phyloP scores from a whole-genome alignment of 257 asterid species.

The Solanum medicagineum region DNA sequence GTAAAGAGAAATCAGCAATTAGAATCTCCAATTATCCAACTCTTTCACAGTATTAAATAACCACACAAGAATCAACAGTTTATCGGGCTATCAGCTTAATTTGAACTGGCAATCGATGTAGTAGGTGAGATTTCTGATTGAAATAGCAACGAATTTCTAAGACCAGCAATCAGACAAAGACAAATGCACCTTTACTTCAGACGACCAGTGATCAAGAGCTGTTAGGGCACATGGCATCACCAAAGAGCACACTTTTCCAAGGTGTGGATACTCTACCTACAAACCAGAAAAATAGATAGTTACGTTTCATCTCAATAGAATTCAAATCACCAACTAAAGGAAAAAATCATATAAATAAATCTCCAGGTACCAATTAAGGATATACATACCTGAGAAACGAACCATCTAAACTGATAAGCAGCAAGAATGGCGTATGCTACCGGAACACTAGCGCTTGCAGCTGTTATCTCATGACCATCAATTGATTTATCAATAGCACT shows the following conservation, averaged over 20 bases:
- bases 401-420: conserved; percentile 78
- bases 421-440: conserved; percentile 74
- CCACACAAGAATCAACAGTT: neutral
- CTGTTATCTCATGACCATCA: conserved; percentile 45
- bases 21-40: neutral
- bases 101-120: neutral
- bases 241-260: conserved; percentile 68
- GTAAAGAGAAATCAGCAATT: neutral
- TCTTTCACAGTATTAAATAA: neutral
- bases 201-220: conserved; percentile 97
- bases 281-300: neutral
- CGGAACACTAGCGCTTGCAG: conserved; percentile 76
- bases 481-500: conserved; percentile 58
- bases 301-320: neutral
- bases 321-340: neutral
- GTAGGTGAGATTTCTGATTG: neutral
- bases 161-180: neutral
- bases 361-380: neutral
- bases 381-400: conserved; percentile 51
- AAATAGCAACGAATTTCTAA: neutral
- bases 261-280: conserved; percentile 60
- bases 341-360: neutral
- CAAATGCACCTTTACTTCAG: conserved; percentile 71
- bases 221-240: conserved; percentile 83
- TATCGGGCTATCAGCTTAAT: neutral